Percentiles rank a stretch among this genome's conserved stretches.
These are phyloP conservation scores for Nitzschia putrida DNA, from an alignment of 108 stramenopile genomes.

Conservation along the genomic window DNA sequence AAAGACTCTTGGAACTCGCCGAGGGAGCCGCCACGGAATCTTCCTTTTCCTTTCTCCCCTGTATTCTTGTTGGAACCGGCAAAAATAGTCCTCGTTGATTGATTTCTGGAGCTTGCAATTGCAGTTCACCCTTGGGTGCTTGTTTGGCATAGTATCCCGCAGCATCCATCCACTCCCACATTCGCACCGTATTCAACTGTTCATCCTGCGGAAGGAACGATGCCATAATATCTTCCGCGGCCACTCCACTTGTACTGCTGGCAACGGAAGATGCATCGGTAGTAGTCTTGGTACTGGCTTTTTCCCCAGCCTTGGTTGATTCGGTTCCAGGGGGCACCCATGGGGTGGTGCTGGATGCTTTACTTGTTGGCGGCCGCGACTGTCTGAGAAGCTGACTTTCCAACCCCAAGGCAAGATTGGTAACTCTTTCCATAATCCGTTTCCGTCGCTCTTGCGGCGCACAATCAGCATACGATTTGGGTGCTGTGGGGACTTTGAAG, in stretches of 20 bases:
- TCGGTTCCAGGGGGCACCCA: neutral
- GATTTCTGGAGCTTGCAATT: slow-evolving; percentile 27
- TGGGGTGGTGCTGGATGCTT: neutral
- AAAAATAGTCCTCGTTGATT: slow-evolving; percentile 18
- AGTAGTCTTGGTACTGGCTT: slow-evolving; percentile 3
- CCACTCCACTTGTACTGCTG: neutral
- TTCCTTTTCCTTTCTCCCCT: slow-evolving; percentile 4
- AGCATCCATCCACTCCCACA: slow-evolving; percentile 29
- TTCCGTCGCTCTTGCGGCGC: slow-evolving; percentile 36
- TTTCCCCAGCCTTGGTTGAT: neutral
- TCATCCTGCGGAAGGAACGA: slow-evolving; percentile 10
- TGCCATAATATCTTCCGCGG: neutral
- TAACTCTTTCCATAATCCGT: slow-evolving; percentile 33
- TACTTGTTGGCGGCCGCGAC: too few species aligned
- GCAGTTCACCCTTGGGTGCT: neutral
- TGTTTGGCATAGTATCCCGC: slow-evolving; percentile 16
- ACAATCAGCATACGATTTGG: slow-evolving; percentile 35
- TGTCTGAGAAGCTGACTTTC: slow-evolving; percentile 20
- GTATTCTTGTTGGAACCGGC: slow-evolving; percentile 14
- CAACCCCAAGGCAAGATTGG: slow-evolving; percentile 24
- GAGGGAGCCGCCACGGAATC: neutral
- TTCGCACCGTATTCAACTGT: slow-evolving; percentile 21
- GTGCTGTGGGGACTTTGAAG: neutral
- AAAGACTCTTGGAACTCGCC: slow-evolving; percentile 28
- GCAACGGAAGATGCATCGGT: neutral